Evolutionary conservation across 768 basidiomycete genomes (phyloP), one percentile per base, ranked within the genome.

Genomic region (Hortiboletus flavorubellus): DNA sequence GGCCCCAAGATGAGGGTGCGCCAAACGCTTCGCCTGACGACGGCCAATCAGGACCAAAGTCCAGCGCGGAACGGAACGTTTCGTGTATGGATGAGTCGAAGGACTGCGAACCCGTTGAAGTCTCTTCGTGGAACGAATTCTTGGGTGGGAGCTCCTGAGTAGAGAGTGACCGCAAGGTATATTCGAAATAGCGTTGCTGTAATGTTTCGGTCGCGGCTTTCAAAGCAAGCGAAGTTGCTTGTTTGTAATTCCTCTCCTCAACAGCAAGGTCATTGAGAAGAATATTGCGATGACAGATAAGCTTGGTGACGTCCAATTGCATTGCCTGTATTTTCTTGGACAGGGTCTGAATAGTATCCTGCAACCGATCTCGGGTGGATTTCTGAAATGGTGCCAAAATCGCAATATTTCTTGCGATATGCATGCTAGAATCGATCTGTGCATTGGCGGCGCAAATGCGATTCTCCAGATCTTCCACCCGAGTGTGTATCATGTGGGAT

Each of bases 351-450:
- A 94, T 74, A 3, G 84, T 77, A 23, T 72, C 62, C 23, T 81
- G 73, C 29, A 99, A 78, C 43, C 86, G 81, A 58, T 92, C 89
- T 45, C 94, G 83, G 4, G 94, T 94, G 9, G 85, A 76, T 46
- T 83, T 83, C 64, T 87, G 91, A 70, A 98, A 95, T 4, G 97
- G 95, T 15, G 91, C 88, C 38, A 98, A 78, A 41, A 89, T 82
- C 2, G 86, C 86, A 21, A 98, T 78, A 63, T 95, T 96, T 40
- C 89, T 86, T 21, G 88, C 82, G 41, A 87, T 74, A 16, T 87
- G 84, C 68, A 94, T 72, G 58, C 88, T 82, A 10, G 79, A 70
- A 46, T 88, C 83, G 23, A 96, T 83, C 56, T 82, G 79, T 2
- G 77, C 66, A 57, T 85, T 81, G 29, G 77, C 75, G 2, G 75